Base-by-base conservation (phyloP, 2,329 filamentous ascomycete species). In the Hypocreales sp. region DNA sequence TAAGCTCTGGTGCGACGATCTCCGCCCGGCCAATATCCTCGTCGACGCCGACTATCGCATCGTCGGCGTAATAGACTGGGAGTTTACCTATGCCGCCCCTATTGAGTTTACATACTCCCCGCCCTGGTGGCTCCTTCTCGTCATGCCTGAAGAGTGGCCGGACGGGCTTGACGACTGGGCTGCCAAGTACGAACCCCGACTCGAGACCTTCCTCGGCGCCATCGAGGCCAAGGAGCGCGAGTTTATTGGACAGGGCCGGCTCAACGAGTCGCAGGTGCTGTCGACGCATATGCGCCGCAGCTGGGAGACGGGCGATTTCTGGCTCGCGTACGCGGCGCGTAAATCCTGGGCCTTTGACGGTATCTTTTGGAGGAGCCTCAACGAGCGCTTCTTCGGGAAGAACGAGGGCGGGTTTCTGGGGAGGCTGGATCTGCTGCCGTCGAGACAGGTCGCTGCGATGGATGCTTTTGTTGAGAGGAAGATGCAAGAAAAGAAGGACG, bases 51-150 rank as follows among this genome's bases (percentile, higher is more conserved):
- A 43, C 10, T 23, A 45, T 2, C 28, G 38, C 0, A 34, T 56
- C 2, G 39, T 44, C 8, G 47, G 40, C 5, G 40, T 53, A 0
- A 49, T 61, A 4, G 54, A 59, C 33, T 60, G 52, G 52, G 56
- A 60, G 37, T 53, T 51, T 29, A 34, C 47, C 0, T 55, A 56
- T 30, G 41, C 33, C 2, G 52, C 40, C 0, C 50, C 52, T 0
- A 29, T 41, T 11, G 42, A 55, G 22, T 56, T 53, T 24, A 27
- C 23, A 7, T 40, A 44, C 25, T 45, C 50, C 25, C 47, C 50
- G 3, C 53, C 53, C 0, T 56, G 50, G 51, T 58, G 51, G 53
- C 36, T 58, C 2, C 40, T 57, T 1, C 32, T 56, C 3, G 30
- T 47, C 8, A 22, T 27, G 10, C 41, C 46, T 0, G 50, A 57